phyloP scores from a whole-genome alignment of 2,329 filamentous ascomycete species.

The Fusarium circinatum region DNA sequence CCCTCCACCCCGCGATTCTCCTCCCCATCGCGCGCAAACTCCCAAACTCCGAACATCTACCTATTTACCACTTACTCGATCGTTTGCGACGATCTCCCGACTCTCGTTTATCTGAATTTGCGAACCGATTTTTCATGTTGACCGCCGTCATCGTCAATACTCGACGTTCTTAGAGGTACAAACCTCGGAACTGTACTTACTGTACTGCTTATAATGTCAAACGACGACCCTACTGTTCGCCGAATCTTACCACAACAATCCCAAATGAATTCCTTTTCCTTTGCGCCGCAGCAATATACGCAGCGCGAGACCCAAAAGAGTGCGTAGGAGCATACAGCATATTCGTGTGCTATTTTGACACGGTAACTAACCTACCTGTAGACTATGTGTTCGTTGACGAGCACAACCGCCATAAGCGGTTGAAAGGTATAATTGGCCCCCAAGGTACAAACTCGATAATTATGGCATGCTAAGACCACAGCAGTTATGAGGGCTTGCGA shows the following conservation, averaged over 20 bases:
- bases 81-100: conserved; percentile 9
- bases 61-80: conserved; percentile 7
- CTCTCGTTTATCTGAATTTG: conserved; percentile 15
- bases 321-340: conserved; percentile 57
- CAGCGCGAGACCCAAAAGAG: conserved; percentile 84
- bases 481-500: conserved; percentile 97
- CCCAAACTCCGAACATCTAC: conserved; percentile 3
- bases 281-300: conserved; percentile 69
- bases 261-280: conserved; percentile 76
- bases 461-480: conserved; percentile 10
- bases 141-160: conserved; percentile 23
- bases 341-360: not conserved
- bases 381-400: conserved; percentile 99
- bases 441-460: not conserved
- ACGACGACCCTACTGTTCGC: conserved; percentile 67
- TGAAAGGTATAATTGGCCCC: conserved; percentile 77
- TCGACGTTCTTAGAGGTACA: conserved; percentile 38
- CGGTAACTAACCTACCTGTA: conserved; percentile 51
- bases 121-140: conserved; percentile 48
- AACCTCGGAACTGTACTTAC: conserved; percentile 35
- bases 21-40: conserved; percentile 24
- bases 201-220: conserved; percentile 61
- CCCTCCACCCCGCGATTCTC: conserved; percentile 38
- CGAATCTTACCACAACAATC: conserved; percentile 72
- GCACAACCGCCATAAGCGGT: conserved; percentile 95